phyloP scores from a whole-genome alignment of 306 rosid genomes.

The Prunus salicina region DNA sequence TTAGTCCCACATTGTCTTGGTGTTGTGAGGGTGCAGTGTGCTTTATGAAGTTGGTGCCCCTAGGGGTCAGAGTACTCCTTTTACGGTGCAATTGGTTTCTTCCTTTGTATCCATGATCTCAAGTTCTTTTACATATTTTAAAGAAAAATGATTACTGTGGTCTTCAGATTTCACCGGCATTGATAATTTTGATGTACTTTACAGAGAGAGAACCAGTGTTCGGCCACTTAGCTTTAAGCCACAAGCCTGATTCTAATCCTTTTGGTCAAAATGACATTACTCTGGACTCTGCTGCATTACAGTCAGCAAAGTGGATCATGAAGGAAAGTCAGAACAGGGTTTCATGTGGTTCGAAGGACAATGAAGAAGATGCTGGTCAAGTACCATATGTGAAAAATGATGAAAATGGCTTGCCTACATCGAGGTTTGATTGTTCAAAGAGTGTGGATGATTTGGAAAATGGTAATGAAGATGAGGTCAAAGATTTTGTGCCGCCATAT shows the following conservation, averaged over 20 bases:
- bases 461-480: constrained; percentile 18
- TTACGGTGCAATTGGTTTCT: not conserved
- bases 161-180: constrained; percentile 20
- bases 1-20: not conserved
- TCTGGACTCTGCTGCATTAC: constrained; percentile 35
- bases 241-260: constrained; percentile 41
- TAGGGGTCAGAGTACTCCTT: too few species aligned
- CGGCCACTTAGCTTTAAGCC: constrained; percentile 40
- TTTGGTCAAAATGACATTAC: constrained; percentile 40
- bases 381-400: constrained; percentile 20
- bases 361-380: constrained; percentile 27
- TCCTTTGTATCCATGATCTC: not conserved
- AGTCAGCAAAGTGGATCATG: constrained; percentile 30
- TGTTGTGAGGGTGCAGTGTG: too few species aligned
- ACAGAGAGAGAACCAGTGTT: constrained; percentile 65
- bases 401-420: constrained; percentile 20
- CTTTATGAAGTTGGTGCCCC: too few species aligned
- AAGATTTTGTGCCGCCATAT: constrained; percentile 28
- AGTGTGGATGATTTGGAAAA: constrained; percentile 22
- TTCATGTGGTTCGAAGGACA: constrained; percentile 30
- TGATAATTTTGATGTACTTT: constrained; percentile 21
- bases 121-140: not conserved
- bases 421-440: constrained; percentile 21
- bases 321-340: constrained; percentile 39
- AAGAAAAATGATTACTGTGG: not conserved